Evolutionary conservation across 129 eudicot species (phyloP).

Genomic region (Artemisia annua): DNA sequence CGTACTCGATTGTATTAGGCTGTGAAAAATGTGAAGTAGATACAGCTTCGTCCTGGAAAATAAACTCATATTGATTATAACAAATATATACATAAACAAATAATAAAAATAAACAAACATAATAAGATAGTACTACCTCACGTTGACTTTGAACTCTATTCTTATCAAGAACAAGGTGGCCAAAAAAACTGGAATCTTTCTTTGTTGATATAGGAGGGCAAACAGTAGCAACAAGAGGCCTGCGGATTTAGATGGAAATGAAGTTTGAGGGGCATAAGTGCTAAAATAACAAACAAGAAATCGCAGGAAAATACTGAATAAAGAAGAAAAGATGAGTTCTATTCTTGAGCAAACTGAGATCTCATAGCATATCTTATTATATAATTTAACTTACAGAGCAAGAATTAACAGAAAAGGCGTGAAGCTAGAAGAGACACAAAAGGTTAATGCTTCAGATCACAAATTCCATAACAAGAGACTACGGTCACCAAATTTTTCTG

Average conservation of each 20-base stretch:
- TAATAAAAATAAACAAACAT: neutral
- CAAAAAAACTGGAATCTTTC: slow-evolving; percentile 48
- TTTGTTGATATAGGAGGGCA: slow-evolving; percentile 35
- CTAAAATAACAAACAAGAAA: neutral
- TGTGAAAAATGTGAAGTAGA: slow-evolving; percentile 91
- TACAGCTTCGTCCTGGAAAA: slow-evolving; percentile 69
- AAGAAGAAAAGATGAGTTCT: neutral
- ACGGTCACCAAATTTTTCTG: no score
- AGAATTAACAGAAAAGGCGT: neutral
- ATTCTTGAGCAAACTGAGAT: slow-evolving; percentile 11
- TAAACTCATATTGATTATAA: slow-evolving; percentile 5
- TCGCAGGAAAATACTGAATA: neutral
- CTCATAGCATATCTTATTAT: neutral
- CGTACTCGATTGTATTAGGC: slow-evolving; percentile 82
- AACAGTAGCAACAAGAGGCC: slow-evolving; percentile 67
- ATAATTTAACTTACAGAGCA: neutral
- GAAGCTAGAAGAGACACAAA: no score
- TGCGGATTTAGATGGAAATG: slow-evolving; percentile 18
- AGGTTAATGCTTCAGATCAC: no score
- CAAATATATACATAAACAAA: neutral
- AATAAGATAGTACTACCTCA: slow-evolving; percentile 37
- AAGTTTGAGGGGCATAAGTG: neutral
- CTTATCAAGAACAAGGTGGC: slow-evolving; percentile 65
- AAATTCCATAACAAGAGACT: no score
- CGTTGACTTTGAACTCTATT: slow-evolving; percentile 44